Conservation (phyloP, 805 yeast species). For the Yamadazyma akitaensis region DNA sequence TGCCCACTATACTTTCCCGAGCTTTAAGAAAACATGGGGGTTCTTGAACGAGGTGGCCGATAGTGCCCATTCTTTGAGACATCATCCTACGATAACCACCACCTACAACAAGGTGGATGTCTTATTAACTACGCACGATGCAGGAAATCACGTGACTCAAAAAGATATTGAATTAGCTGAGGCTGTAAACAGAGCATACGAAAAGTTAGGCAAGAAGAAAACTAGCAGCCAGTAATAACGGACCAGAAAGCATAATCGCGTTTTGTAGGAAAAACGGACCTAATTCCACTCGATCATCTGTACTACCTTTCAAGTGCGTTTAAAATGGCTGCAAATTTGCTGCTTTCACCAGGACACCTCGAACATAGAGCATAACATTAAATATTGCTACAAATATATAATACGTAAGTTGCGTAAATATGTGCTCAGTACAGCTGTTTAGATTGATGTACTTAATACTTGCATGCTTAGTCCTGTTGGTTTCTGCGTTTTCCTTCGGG, state of each 20-base stretch:
- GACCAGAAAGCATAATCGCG: too few relatives aligned
- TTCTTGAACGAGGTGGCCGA: constrained; percentile 57
- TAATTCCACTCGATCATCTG: too few relatives aligned
- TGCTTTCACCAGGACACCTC: background rate
- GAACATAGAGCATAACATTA: background rate
- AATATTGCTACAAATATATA: too few relatives aligned
- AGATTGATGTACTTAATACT: background rate
- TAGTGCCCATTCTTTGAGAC: constrained; percentile 56
- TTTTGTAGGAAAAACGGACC: too few relatives aligned
- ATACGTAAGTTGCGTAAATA: background rate
- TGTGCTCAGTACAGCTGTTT: background rate
- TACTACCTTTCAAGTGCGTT: background rate
- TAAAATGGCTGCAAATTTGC: background rate
- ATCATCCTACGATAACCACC: constrained; percentile 69
- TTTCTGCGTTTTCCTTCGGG: background rate
- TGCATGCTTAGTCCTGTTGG: background rate
- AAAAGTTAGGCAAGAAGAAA: background rate
- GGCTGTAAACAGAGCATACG: constrained; percentile 19
- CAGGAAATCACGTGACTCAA: constrained; percentile 45
- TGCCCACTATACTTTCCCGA: constrained; percentile 33
- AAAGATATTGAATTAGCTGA: constrained; percentile 58
- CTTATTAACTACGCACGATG: constrained; percentile 64
- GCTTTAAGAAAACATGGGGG: constrained; percentile 64
- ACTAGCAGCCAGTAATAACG: too few relatives aligned
- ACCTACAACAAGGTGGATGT: constrained; percentile 58